Evolutionary conservation across 2,329 filamentous ascomycete species (phyloP).

Genomic region (Seiridium cupressi): DNA sequence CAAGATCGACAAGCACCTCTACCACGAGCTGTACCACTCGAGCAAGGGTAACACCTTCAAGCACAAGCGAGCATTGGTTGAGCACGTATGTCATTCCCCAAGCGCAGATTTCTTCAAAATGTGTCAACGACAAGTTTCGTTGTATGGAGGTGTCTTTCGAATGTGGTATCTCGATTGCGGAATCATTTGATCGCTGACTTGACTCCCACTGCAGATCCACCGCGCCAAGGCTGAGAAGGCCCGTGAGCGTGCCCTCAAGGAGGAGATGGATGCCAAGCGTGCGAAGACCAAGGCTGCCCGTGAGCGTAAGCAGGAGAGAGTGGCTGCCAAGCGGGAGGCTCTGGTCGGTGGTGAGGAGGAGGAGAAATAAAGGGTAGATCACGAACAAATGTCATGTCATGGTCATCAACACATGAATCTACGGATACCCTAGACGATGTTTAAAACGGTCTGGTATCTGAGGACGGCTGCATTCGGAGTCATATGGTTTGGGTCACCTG

Average conservation of each 20-base stretch:
- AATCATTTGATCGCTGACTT: background rate
- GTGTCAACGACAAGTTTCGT: too few relatives aligned
- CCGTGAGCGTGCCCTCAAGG: conserved; percentile 93
- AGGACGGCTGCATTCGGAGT: conserved; percentile 59
- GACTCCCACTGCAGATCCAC: conserved; percentile 74
- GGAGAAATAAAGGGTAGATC: conserved; percentile 44
- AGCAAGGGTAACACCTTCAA: conserved; percentile 99
- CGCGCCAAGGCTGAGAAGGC: conserved; percentile 99
- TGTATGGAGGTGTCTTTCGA: background rate
- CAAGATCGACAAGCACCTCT: conserved; percentile 99
- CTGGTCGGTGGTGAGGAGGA: conserved; percentile 70
- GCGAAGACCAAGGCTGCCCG: conserved; percentile 99
- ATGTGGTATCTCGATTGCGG: too few relatives aligned
- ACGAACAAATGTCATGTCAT: conserved; percentile 17
- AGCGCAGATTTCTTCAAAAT: too few relatives aligned
- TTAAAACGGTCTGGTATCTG: conserved; percentile 14
- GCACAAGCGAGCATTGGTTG: conserved; percentile 99
- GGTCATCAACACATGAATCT: conserved; percentile 29
- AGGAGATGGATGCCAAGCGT: conserved; percentile 99
- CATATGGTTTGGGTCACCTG: conserved; percentile 54
- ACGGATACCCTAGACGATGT: conserved; percentile 36
- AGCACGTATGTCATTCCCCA: conserved; percentile 79
- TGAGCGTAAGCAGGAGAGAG: conserved; percentile 95
- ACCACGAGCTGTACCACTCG: conserved; percentile 99
- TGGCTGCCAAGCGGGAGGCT: conserved; percentile 85